Evolutionary conservation across 2,329 filamentous ascomycete species (phyloP).

Genomic region (Aureobasidium sp.): DNA sequence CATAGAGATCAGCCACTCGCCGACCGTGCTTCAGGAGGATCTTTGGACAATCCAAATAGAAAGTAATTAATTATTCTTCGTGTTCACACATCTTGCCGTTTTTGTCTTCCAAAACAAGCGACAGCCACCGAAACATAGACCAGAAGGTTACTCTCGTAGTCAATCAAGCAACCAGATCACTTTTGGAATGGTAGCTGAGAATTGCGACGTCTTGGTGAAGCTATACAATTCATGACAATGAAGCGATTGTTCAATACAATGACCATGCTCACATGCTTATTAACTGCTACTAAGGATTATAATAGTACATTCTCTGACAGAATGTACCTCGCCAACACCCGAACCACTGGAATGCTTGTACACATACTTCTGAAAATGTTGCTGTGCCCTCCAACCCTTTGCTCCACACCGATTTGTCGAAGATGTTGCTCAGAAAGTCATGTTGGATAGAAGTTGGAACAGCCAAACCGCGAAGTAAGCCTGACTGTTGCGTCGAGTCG

Average conservation of each 20-base stretch:
- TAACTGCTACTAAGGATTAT: background rate
- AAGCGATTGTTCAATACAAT: background rate
- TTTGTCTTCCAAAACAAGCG: background rate
- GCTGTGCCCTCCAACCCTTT: background rate
- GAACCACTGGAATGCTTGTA: background rate
- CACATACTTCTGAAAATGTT: background rate
- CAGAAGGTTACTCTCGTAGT: background rate
- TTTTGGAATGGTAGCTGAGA: background rate
- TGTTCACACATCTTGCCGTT: background rate
- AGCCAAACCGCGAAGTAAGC: too few species aligned
- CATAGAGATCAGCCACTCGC: background rate
- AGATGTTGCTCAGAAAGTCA: background rate
- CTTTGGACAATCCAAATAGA: background rate
- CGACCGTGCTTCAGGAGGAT: background rate
- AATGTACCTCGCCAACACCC: background rate
- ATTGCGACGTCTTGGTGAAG: background rate
- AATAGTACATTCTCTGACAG: background rate
- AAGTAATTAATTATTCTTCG: background rate
- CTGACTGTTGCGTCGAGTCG: too few species aligned
- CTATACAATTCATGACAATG: too few species aligned
- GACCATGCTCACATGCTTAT: background rate
- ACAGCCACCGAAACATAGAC: background rate
- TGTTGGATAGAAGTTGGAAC: too few species aligned
- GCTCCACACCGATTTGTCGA: background rate
- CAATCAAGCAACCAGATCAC: background rate